A percentile compares a stretch with the other conserved stretches of the same genome.
Evolutionary conservation across 306 rosid genomes (phyloP).

Genomic region (Astragalus membranaceus): DNA sequence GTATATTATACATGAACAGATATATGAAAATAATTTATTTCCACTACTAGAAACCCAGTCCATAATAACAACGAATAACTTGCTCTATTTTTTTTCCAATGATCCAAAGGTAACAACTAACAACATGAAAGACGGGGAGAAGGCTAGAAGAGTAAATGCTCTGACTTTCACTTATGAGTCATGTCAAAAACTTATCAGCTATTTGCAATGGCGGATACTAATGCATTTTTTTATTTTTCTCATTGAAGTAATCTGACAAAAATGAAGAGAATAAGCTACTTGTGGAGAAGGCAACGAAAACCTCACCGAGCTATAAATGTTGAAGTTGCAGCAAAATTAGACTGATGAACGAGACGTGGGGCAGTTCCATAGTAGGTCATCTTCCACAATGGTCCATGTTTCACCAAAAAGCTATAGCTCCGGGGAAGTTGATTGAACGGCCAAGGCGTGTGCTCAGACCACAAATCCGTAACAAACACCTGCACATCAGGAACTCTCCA

Average conservation of each 20-base stretch:
- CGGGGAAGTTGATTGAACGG: constrained; percentile 94
- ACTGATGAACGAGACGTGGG: constrained; percentile 83
- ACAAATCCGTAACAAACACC: constrained; percentile 94
- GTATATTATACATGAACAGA: not conserved
- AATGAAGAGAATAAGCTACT: not conserved
- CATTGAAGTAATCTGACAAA: not conserved
- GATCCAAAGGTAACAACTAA: not conserved
- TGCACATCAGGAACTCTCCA: constrained; percentile 18
- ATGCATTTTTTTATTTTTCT: not conserved
- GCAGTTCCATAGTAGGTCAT: constrained; percentile 87
- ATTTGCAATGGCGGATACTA: not conserved
- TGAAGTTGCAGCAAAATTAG: constrained; percentile 86
- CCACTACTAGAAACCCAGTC: not conserved
- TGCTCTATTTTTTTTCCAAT: not conserved
- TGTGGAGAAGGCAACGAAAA: constrained; percentile 1
- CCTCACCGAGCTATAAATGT: constrained; percentile 92
- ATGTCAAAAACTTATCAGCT: not conserved
- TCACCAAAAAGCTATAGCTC: constrained; percentile 96
- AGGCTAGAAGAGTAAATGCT: not conserved
- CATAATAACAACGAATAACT: not conserved
- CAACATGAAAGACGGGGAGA: constrained; percentile 2
- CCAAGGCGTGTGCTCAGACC: constrained; percentile 99
- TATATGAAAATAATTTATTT: not conserved
- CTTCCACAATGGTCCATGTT: constrained; percentile 85
- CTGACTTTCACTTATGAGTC: not conserved